Base-by-base conservation (phyloP, 208 protist genomes). In the Porcisia hertigi region DNA sequence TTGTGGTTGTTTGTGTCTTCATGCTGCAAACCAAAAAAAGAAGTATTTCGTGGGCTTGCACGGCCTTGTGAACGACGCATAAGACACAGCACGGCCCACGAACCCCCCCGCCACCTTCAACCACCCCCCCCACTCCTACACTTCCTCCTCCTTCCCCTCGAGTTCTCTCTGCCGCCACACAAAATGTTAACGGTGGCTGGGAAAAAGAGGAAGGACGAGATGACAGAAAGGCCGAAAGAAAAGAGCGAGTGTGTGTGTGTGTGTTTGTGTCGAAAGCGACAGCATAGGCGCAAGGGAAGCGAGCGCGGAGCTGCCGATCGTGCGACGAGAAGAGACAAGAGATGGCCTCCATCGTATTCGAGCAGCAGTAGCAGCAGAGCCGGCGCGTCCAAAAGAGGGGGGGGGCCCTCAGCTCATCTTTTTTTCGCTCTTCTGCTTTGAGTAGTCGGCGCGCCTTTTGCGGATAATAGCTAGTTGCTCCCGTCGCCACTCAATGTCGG, bases 401-500 rank as follows among this genome's bases (percentile, higher is more conserved):
- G 30, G 30, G 30, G 30, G 30, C 0, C 0, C 30, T 62, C 53
- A 82, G n/a, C 79, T 69, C 7, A 76, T 71, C 64, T 86, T 83
- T 67, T 85, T 79, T 14, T 70, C 62, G 14, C 30, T 36, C 63
- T 79, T 80, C 3, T 30, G 63, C 67, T 79, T 76, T 41, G 73
- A 69, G 53, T 88, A 85, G 7, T 79, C 80, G 0, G 80, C 84
- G 34, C 84, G 80, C 67, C 79, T 82, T 57, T 79, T 67, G 34
- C 83, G 79, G 58, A 87, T 87, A 58, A 77, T 77, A 20, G 67
- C 71, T 1, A 85, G 71, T 55, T 88, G 76, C 63, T 83, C 75
- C 54, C 70, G 63, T 1, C 77, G 73, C 73, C 75, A 70, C 67
- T 82, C 64, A 14, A 76, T 45, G 30, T 77, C 57, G 12, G 73